phyloP scores from a whole-genome alignment of 1,284 basidiomycete genomes.

The Trametes pubescens region DNA sequence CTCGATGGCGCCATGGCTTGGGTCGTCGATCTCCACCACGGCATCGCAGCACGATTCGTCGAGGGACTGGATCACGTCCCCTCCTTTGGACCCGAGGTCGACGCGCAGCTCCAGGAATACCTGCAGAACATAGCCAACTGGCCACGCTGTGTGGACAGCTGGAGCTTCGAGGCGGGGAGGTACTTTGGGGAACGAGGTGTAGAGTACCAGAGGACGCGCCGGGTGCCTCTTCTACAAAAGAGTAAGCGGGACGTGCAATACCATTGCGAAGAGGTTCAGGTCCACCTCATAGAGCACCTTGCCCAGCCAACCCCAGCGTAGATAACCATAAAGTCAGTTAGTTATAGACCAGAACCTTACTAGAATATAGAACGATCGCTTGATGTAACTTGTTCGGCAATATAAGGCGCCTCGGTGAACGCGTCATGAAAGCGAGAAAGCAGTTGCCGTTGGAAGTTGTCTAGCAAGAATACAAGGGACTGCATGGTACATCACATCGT shows the following conservation, averaged over 20 bases:
- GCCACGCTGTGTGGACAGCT: conserved; percentile 44
- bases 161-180: conserved; percentile 45
- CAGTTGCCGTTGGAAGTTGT: conserved; percentile 14
- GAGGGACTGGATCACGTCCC: conserved; percentile 33
- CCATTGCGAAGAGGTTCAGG: conserved; percentile 2
- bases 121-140: conserved; percentile 39
- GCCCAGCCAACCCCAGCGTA: conserved; percentile 3
- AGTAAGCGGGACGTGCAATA: neutral
- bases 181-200: conserved; percentile 45
- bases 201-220: conserved; percentile 27
- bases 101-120: conserved; percentile 35
- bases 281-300: conserved; percentile 12
- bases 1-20: conserved; percentile 46
- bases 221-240: conserved; percentile 20
- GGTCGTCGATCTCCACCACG: conserved; percentile 39
- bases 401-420: neutral
- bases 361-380: neutral
- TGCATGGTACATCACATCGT: conserved; percentile 22
- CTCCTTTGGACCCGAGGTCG: conserved; percentile 18
- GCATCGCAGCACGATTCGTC: conserved; percentile 39
- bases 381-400: neutral
- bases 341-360: neutral
- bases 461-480: conserved; percentile 31
- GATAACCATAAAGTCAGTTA: neutral
- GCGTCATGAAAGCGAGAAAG: conserved; percentile 26